Evolutionary conservation across 2,329 filamentous ascomycete genomes (phyloP), one percentile per base, ranked within the genome.

Genomic region (Kalaharituber pfeilii): DNA sequence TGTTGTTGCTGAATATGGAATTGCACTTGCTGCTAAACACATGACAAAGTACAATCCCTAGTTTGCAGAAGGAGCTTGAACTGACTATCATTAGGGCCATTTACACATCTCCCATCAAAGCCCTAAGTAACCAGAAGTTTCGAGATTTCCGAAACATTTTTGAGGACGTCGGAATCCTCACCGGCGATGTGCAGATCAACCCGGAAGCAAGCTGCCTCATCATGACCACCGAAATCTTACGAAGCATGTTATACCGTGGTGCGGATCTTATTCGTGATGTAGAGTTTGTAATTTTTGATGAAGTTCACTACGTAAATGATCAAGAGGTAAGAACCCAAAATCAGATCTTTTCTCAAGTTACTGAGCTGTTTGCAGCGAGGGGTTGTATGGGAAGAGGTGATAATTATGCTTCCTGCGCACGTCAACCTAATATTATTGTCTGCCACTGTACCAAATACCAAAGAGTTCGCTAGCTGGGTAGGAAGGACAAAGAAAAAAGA

Each of bases 341-440:
- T 25, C 22, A 24, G 22, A 30, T 29, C 39, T 50, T 18, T n/a
- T 28, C 8, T 49, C 53, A 45, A 56, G n/a, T 51, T 50, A 42
- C 5, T 18, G 25, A 22, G 18, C 8, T 28, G 26, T 50, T 25
- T 29, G 18, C 26, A 63, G 67, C 79, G 91, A 69, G 91, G 91
- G 65, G 91, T 98, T 5, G 91, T 98, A 0, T 98, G 91, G 91
- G 91, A 98, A 69, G 91, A 98, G 69, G 91, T 98, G 64, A 98
- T 98, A 65, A 98, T 98, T 65, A 96, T 98, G 91, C 75, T 98
- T 53, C 91, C 91, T 0, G 88, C 94, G 66, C 91, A 98, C 69
- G 86, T 98, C 36, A 94, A 91, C 1, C 75, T 98, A 22, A 98
- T 98, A 62, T 73, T 96, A 1, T 76, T 98, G 2, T 98, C 91